A percentile compares a stretch with the other conserved stretches of the same genome.
phyloP scores from a whole-genome alignment of 495 filamentous ascomycete genomes.

The Bombardia bombarda region DNA sequence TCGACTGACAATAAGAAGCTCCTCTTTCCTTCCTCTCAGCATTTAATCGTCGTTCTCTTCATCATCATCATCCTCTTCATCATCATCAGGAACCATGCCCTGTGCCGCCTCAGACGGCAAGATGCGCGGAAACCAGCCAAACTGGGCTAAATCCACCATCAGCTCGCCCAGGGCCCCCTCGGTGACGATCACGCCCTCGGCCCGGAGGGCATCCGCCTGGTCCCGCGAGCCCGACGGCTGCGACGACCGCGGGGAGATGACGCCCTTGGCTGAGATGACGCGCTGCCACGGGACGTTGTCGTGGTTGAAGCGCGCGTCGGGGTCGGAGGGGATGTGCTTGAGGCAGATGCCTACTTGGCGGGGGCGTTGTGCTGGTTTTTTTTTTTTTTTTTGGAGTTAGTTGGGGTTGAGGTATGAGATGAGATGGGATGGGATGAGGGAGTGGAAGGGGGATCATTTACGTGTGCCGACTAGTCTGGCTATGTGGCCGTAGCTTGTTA shows the following conservation, averaged over 20 bases:
- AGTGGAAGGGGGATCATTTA: slow-evolving; percentile 34
- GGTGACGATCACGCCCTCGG: slow-evolving; percentile 63
- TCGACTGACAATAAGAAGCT: too few relatives aligned
- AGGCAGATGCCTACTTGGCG: slow-evolving; percentile 84
- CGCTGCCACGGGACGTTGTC: slow-evolving; percentile 90
- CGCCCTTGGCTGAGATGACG: slow-evolving; percentile 78
- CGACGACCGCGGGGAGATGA: slow-evolving; percentile 70
- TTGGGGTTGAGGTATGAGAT: not conserved
- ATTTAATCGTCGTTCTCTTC: not conserved
- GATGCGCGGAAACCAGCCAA: slow-evolving; percentile 68
- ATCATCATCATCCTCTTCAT: slow-evolving; percentile 7
- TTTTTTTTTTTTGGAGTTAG: too few relatives aligned
- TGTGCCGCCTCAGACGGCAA: slow-evolving; percentile 43
- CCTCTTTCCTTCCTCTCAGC: too few relatives aligned
- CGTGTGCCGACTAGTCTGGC: slow-evolving; percentile 71
- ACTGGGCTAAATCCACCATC: slow-evolving; percentile 55
- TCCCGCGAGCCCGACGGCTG: slow-evolving; percentile 56
- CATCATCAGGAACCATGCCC: slow-evolving; percentile 7
- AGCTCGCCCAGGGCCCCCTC: slow-evolving; percentile 60
- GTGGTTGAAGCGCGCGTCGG: slow-evolving; percentile 49
- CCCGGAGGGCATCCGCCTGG: slow-evolving; percentile 58
- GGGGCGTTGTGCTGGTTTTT: slow-evolving; percentile 58
- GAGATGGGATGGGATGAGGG: not conserved
- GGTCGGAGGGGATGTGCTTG: slow-evolving; percentile 63
- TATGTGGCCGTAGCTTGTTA: slow-evolving; percentile 88